Percentiles rank a stretch among this genome's conserved stretches.
Conservation (phyloP, 2,329 filamentous ascomycete species). For the Acephala macrosclerotiorum region DNA sequence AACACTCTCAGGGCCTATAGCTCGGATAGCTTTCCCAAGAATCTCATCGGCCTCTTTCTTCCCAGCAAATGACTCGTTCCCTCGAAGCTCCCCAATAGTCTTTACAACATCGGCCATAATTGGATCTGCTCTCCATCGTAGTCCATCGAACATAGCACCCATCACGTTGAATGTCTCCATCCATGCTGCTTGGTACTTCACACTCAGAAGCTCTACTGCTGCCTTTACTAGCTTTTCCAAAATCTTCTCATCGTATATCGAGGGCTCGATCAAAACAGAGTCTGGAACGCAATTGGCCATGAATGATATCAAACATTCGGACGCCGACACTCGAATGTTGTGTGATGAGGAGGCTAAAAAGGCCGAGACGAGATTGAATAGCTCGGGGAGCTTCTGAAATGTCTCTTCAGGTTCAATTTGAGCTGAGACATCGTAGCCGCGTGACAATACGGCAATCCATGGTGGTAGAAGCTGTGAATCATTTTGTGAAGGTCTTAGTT, state of each 20-base stretch:
- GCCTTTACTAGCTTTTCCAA: conserved; percentile 81
- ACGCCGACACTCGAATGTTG: conserved; percentile 93
- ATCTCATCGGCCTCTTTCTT: conserved; percentile 96
- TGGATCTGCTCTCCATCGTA: conserved; percentile 85
- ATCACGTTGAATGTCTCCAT: conserved; percentile 92
- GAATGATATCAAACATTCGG: conserved; percentile 94
- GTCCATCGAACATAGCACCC: conserved; percentile 83
- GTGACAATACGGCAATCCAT: conserved; percentile 94
- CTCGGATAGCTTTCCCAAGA: conserved; percentile 84
- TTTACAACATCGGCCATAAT: conserved; percentile 79
- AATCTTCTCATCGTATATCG: conserved; percentile 90
- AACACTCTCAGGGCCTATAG: conserved; percentile 88
- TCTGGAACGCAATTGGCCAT: conserved; percentile 88
- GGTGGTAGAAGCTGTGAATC: conserved; percentile 94
- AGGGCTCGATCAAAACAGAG: conserved; percentile 84
- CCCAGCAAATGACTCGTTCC: conserved; percentile 86
- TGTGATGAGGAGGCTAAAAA: conserved; percentile 89
- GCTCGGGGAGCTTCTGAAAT: conserved; percentile 85
- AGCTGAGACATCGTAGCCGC: conserved; percentile 92
- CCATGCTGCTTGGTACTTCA: conserved; percentile 95
- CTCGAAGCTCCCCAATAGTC: conserved; percentile 84
- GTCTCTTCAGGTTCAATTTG: conserved; percentile 90
- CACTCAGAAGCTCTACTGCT: conserved; percentile 77
- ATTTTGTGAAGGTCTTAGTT: conserved; percentile 89
- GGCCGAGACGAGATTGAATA: conserved; percentile 80